phyloP scores from a whole-genome alignment of 495 filamentous ascomycete genomes.

The Neurospora sp. region DNA sequence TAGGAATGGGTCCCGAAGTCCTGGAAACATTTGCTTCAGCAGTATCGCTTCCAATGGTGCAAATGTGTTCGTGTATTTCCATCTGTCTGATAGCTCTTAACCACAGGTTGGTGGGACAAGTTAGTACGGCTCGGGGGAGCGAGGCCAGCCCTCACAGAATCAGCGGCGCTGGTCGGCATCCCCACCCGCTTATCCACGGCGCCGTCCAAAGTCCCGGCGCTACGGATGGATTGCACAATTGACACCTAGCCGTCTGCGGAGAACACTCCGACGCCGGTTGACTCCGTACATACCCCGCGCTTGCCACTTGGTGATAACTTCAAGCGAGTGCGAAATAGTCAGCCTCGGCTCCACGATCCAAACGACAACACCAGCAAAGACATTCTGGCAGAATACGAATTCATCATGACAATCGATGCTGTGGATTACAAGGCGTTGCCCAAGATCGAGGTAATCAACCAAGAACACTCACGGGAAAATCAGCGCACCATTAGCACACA shows the following conservation, averaged over 20 bases:
- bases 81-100: background rate
- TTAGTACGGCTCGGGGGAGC: background rate
- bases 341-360: conserved; percentile 3
- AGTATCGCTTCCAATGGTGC: background rate
- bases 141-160: background rate
- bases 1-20: background rate
- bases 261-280: background rate
- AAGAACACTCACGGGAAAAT: background rate
- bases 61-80: background rate
- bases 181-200: background rate
- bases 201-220: background rate
- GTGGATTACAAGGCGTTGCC: conserved; percentile 35
- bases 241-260: background rate
- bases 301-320: background rate
- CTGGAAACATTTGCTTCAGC: background rate
- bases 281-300: background rate
- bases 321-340: background rate
- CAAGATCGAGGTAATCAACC: conserved; percentile 35
- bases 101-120: background rate
- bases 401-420: background rate
- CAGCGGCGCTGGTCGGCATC: background rate
- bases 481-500: background rate
- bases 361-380: conserved; percentile 6
- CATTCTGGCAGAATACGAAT: background rate
- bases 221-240: background rate